phyloP scores from a whole-genome alignment of 2,329 filamentous ascomycete species.

The Seiridium unicorne region DNA sequence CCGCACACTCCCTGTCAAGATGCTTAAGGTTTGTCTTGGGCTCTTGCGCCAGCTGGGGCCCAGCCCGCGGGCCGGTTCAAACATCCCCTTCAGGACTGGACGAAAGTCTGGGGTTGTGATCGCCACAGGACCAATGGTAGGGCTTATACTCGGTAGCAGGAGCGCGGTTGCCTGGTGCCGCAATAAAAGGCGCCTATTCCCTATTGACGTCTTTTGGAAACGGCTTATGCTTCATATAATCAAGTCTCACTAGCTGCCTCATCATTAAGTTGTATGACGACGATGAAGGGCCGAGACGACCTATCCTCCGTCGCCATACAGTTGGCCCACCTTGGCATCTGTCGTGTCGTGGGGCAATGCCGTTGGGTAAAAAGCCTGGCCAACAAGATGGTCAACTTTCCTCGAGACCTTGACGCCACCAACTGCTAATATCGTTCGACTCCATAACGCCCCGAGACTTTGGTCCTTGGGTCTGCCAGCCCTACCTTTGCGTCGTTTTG shows the following conservation, averaged over 20 bases:
- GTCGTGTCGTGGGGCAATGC: too few relatives aligned
- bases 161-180: too few relatives aligned
- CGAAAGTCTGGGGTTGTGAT: not conserved
- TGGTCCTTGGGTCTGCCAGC: not conserved
- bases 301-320: too few relatives aligned
- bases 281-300: too few relatives aligned
- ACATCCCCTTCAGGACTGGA: not conserved
- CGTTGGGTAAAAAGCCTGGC: too few relatives aligned
- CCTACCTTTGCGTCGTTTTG: not conserved
- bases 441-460: not conserved
- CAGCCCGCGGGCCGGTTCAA: not conserved
- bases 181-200: not conserved
- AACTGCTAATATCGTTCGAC: not conserved
- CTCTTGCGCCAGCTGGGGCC: not conserved
- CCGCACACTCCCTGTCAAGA: not conserved
- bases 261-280: too few relatives aligned
- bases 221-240: too few relatives aligned
- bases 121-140: not conserved
- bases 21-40: not conserved
- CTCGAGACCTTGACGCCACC: not conserved
- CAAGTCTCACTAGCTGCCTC: too few relatives aligned
- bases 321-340: too few relatives aligned
- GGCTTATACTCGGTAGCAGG: not conserved
- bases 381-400: not conserved
- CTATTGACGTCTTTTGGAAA: not conserved